Conservation (phyloP, 176 grass and related monocot species). For the Poa pratensis region DNA sequence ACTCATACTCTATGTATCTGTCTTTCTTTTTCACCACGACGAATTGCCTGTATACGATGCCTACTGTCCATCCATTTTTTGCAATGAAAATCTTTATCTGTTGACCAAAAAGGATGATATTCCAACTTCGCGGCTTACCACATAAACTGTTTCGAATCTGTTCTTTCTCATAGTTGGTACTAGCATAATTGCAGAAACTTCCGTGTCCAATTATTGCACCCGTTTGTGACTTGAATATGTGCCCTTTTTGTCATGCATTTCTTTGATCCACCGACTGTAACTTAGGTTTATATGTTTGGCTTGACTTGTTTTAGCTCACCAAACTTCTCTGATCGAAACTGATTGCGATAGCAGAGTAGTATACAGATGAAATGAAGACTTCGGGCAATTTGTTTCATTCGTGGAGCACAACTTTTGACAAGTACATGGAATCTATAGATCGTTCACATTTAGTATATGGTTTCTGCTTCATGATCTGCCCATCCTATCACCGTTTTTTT, state of each 20-base stretch:
- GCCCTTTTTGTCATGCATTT: background rate
- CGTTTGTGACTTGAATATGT: background rate
- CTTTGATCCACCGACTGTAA: background rate
- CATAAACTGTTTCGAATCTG: slow-evolving; percentile 2
- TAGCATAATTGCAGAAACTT: slow-evolving; percentile 10
- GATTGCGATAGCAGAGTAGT: background rate
- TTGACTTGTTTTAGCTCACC: slow-evolving; percentile 49
- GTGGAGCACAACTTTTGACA: background rate
- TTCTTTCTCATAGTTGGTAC: slow-evolving; percentile 41
- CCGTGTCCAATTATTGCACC: slow-evolving; percentile 39
- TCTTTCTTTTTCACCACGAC: background rate
- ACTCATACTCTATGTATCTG: background rate
- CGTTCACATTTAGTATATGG: background rate
- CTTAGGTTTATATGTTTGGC: slow-evolving; percentile 12
- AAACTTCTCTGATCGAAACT: slow-evolving; percentile 26
- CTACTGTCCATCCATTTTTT: background rate
- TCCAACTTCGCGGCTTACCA: slow-evolving; percentile 25
- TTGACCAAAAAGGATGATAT: slow-evolving; percentile 18
- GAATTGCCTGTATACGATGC: background rate
- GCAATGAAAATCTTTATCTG: background rate
- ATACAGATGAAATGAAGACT: background rate
- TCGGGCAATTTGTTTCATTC: background rate
- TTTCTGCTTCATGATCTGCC: background rate
- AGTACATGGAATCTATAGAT: slow-evolving; percentile 3
- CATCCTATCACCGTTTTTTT: background rate